phyloP scores from a whole-genome alignment of 129 eudicot genomes.

The sunflower (Helianthus annuus) region DNA sequence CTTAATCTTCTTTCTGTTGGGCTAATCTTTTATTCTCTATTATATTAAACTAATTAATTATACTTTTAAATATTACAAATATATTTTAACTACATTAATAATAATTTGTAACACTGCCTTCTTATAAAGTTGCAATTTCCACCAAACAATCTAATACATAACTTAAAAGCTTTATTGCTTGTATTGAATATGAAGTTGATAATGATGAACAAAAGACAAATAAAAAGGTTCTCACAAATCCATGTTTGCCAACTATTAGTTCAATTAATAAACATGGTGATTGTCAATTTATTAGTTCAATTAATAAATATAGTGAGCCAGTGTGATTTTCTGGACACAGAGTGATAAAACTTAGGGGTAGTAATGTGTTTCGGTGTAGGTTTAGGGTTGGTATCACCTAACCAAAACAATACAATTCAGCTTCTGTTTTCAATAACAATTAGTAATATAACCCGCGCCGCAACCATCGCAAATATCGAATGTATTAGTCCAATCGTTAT shows the following conservation, averaged over 20 bases:
- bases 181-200: not conserved
- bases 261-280: too few relatives aligned
- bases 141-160: not conserved
- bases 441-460: too few relatives aligned
- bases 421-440: too few relatives aligned
- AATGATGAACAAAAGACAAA: not conserved
- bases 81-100: not conserved
- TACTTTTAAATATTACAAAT: not conserved
- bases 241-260: too few relatives aligned
- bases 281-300: too few relatives aligned
- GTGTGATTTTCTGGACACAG: not conserved
- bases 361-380: not conserved
- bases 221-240: too few relatives aligned
- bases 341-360: not conserved
- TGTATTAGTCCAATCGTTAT: too few relatives aligned
- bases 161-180: not conserved
- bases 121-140: not conserved
- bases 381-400: not conserved
- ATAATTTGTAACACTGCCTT: not conserved
- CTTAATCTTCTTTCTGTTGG: conserved; percentile 5
- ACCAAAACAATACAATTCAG: not conserved
- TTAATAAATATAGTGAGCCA: not conserved
- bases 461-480: too few relatives aligned
- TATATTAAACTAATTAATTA: not conserved
- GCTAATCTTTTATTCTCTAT: conserved; percentile 18